A percentile compares a stretch with the other conserved stretches of the same genome.
Evolutionary conservation across 345 rosid species (phyloP).

Genomic region (Citrus trifoliata): DNA sequence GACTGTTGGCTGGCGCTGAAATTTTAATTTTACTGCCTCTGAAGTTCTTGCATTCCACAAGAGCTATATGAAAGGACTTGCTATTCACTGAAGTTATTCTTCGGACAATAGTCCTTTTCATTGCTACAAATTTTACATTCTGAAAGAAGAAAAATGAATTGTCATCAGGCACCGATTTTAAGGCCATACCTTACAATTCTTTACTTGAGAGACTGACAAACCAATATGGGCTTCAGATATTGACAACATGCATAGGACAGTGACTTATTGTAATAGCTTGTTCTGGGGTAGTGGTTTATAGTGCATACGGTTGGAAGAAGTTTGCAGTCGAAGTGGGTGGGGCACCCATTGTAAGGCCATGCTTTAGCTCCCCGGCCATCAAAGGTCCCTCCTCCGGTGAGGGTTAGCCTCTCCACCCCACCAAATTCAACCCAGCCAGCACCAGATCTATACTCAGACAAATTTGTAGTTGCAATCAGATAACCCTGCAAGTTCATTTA

Average conservation of each 20-base stretch:
- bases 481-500: conserved; percentile 28
- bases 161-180: not conserved
- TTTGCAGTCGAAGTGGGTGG: conserved; percentile 15
- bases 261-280: not conserved
- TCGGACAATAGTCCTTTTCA: conserved; percentile 42
- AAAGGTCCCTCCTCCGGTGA: conserved; percentile 36
- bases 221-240: not conserved
- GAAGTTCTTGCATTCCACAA: conserved; percentile 51
- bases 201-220: not conserved
- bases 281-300: not conserved
- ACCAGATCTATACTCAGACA: conserved; percentile 24
- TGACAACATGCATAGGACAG: not conserved
- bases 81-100: conserved; percentile 53
- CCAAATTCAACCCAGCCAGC: conserved; percentile 35
- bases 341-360: conserved; percentile 35
- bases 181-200: too few species aligned
- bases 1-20: conserved; percentile 28
- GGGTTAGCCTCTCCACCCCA: conserved; percentile 28
- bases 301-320: conserved; percentile 33
- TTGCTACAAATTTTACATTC: conserved; percentile 54
- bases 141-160: conserved; percentile 10
- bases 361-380: conserved; percentile 31
- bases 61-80: conserved; percentile 62
- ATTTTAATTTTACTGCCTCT: conserved; percentile 35
- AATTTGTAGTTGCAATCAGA: conserved; percentile 31